Evolutionary conservation across 257 asterid genomes (phyloP).

Genomic region (Przewalskia tangutica): DNA sequence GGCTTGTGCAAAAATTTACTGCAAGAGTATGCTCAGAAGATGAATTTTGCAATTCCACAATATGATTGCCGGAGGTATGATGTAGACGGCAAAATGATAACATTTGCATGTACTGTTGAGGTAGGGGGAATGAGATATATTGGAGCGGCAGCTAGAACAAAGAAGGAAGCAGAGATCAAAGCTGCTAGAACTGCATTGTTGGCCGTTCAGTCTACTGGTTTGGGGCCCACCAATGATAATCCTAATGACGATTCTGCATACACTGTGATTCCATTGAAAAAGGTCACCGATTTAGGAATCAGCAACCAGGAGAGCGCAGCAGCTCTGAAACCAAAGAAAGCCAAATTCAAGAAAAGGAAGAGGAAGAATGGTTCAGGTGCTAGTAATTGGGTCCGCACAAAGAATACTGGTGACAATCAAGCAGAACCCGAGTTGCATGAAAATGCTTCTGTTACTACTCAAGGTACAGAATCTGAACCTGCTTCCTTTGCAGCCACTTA

Average conservation of each 20-base stretch:
- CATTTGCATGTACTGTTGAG: conserved; percentile 56
- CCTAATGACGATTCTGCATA: conserved; percentile 25
- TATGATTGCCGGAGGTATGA: conserved; percentile 51
- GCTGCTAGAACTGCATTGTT: conserved; percentile 92
- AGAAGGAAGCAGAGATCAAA: conserved; percentile 88
- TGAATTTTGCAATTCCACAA: conserved; percentile 75
- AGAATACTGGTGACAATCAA: conserved; percentile 7
- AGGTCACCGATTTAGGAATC: conserved; percentile 37
- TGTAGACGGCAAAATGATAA: conserved; percentile 22
- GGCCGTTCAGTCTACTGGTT: conserved; percentile 58
- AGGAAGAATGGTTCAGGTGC: conserved; percentile 19
- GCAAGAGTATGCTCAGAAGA: conserved; percentile 94
- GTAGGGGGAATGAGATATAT: conserved; percentile 70
- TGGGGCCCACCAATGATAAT: conserved; percentile 24
- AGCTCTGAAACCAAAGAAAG: conserved; percentile 53
- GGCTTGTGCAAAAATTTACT: conserved; percentile 88
- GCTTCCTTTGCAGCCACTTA: not conserved
- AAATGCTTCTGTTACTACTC: not conserved
- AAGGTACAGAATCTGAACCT: conserved; percentile 9
- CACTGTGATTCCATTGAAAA: conserved; percentile 73
- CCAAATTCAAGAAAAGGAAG: conserved; percentile 42
- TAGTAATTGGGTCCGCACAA: conserved; percentile 8
- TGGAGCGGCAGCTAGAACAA: conserved; percentile 73
- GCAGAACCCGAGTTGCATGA: conserved; percentile 5
- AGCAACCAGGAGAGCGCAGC: conserved; percentile 45